Evolutionary conservation across 176 grass and related monocot species (phyloP), one percentile per base, ranked within the genome.

Genomic region (Hordeum marinum): DNA sequence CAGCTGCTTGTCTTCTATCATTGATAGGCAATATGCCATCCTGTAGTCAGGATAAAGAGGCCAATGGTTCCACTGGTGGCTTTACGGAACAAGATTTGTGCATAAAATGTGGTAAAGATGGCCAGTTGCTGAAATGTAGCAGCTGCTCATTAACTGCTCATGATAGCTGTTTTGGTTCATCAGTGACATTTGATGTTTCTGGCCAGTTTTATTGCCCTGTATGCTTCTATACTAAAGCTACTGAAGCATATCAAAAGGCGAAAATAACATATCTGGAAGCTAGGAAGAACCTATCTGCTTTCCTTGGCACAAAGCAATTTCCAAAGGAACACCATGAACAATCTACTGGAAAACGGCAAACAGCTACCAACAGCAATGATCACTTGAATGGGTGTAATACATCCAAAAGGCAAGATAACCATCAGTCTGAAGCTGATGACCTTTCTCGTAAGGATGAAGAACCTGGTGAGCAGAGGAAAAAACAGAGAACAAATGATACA

Each of bases 71-170:
- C 2, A 35, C 72, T 40, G 59, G n/a, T 24, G 64, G 26, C 60
- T 78, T 41, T 20, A 75, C 82, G 1, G 75, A 86, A 80, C 84
- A 89, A 82, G 83, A 75, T 83, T 55, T 83, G 67, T 92, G 90
- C 43, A 80, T 92, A 63, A 89, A 86, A 79, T 92, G 90, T 52
- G 61, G 69, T 64, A 70, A 92, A 86, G 60, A 72, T 50, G 87
- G 80, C 3, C 79, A 92, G 61, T 83, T 92, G 80, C 63, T 86
- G 31, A 84, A 79, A 80, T 92, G 90, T 41, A 76, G 61, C 59
- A 81, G 48, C 39, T 92, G 90, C 65, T 74, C 46, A 14, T 74
- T 74, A 74, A 42, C 8, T 9, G 43, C 71, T 74, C 71, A 74
- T 50, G 25, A 18, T 15, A 18, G 42, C 46, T 74, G 42, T 74